Base-by-base conservation (phyloP, 1,284 basidiomycete genomes). In the Ustilago nuda region DNA sequence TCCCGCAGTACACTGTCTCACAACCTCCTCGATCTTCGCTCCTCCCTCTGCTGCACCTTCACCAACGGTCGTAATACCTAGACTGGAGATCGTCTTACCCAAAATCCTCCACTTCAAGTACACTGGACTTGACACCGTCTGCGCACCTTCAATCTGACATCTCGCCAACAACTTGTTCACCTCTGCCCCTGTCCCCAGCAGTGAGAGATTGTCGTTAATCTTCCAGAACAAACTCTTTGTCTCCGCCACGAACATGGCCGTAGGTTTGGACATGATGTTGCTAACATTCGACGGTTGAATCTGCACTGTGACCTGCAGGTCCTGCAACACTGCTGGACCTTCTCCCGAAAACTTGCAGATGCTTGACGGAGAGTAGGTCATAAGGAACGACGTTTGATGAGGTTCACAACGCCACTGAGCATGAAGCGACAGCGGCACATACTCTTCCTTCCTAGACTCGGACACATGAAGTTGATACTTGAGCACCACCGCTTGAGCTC, bases 211-310 rank as follows among this genome's bases (percentile, higher is more conserved):
- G 2, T 85, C 73, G 5, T 82, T 85, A 35, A 87, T 66, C 46
- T 85, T 83, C 87, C 88, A 89, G 2, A 82, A 78, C 72, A 89
- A 84, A 8, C 82, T 78, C 43, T 86, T 82, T 2, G 82, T 81
- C 8, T 86, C 80, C 0, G 84, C 72, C 2, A 82, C 78, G 82
- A 87, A 89, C 1, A 81, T 81, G 1, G 87, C 88, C 0, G 86
- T 77, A 0, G 89, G 89, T 77, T 89, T 89, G 13, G 88, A 87
- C 80, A 89, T 88, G n/a, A 88, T 87, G 53, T 85, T 87, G 27
- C 67, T 77, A 13, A 89, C 87, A 2, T 78, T 82, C n/a, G 85
- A 82, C 2, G 82, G 80, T 6, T 80, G 77, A 70, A 89, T 86
- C 1, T 83, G 73, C 1, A 87, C 87, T 7, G 82, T 70, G 53